Base-by-base conservation (phyloP, 2,329 filamentous ascomycete species). In the Cercospora janseana region DNA sequence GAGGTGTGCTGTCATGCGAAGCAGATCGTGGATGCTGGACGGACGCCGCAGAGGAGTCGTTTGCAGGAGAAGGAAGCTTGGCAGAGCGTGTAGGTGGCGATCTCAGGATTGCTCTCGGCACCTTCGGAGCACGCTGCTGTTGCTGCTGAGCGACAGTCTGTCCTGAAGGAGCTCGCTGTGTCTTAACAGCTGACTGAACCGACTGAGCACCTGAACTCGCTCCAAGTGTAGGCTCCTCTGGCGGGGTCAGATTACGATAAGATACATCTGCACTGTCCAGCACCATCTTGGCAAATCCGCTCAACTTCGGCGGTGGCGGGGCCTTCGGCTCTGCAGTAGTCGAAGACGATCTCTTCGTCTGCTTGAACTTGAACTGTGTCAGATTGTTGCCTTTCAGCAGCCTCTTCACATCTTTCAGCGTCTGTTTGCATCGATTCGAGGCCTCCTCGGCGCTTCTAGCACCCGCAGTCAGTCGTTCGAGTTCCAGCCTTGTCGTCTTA, bases 381-480 rank as follows among this genome's bases (percentile, higher is more conserved):
- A 87, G 74, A 54, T 84, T 83, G n/a, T 84, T 79, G 1, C 83
- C 79, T 63, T 83, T 82, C 49, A 96, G 70, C 31, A 95, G 78
- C 56, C 84, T 82, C 50, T 88, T 80, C 23, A 96, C 75, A 66
- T 92, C 84, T 60, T 86, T 79, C 37, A 91, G 76, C 8, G 83
- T 85, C 60, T 85, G 82, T 60, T 87, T 84, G 38, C 91, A 73
- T 56, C 82, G 80, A 64, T 80, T 79, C 15, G 86, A 84, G 23
- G 77, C 76, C 34, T 79, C 77, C 40, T 76, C 73, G 18, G 80
- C 71, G 54, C 74, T 78, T 31, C 75, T 71, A 52, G 85, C 82
- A 66, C 92, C 87, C 57, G 76, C 75, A 64, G 93, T 90, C 40
- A 96, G 72, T 37, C 78, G 79, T 58, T 86, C 81, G 60, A 91